These are phyloP conservation scores for Aristolochia contorta DNA, from an alignment of 164 flowering plant genomes.

Conservation along the genomic window DNA sequence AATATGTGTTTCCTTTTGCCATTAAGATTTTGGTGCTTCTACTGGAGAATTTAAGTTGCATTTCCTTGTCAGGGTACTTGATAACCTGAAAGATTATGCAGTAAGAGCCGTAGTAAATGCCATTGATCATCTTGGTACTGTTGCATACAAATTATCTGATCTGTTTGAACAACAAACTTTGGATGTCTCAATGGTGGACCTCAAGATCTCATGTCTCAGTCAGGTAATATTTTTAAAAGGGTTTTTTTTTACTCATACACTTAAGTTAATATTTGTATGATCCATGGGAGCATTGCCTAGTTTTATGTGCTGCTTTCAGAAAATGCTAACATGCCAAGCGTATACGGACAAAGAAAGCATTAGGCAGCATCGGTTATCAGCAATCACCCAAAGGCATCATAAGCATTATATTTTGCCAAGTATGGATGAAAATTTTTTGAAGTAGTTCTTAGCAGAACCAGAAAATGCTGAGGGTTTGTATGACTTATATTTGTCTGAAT, in stretches of 20 bases:
- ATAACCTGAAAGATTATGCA: constrained; percentile 90
- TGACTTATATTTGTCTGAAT: background rate
- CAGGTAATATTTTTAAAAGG: constrained; percentile 43
- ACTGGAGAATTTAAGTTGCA: background rate
- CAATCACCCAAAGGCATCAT: constrained; percentile 80
- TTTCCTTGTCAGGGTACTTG: constrained; percentile 59
- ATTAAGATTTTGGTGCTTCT: too few species aligned
- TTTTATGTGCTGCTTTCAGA: constrained; percentile 27
- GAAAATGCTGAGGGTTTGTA: background rate
- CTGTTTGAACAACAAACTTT: constrained; percentile 76
- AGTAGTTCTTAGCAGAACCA: background rate
- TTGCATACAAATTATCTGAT: constrained; percentile 85
- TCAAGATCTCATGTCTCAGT: constrained; percentile 53
- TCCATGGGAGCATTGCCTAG: constrained; percentile 10
- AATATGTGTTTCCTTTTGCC: too few species aligned
- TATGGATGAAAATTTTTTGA: constrained; percentile 19
- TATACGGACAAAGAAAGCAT: constrained; percentile 76
- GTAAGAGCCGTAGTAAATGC: constrained; percentile 93
- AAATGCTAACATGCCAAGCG: constrained; percentile 72
- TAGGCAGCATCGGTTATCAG: constrained; percentile 73
- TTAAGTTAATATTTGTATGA: background rate
- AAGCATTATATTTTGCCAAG: constrained; percentile 90
- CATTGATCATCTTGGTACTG: constrained; percentile 97
- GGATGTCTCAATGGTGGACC: constrained; percentile 61
- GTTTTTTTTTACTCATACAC: background rate